Conservation (phyloP, 331 rosid species). For the Stylosanthes scabra region DNA sequence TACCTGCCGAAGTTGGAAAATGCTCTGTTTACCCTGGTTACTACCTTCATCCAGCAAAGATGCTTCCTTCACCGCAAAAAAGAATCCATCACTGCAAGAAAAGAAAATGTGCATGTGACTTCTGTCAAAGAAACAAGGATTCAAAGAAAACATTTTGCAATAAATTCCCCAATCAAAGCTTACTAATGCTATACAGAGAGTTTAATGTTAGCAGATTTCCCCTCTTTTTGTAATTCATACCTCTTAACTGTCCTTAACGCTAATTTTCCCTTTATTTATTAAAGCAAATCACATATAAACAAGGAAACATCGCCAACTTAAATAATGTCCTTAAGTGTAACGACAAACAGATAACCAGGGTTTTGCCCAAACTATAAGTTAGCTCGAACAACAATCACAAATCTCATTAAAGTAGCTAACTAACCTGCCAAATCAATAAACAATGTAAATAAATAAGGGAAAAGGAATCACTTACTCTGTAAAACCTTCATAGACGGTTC, state of each 20-base stretch:
- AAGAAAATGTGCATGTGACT: constrained; percentile 10
- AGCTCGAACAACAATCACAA: constrained; percentile 11
- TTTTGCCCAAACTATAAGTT: not conserved
- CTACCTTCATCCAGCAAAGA: constrained; percentile 74
- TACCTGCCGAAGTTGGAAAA: constrained; percentile 75
- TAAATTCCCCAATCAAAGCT: constrained; percentile 21
- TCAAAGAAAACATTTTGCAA: constrained; percentile 7
- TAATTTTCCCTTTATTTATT: not conserved
- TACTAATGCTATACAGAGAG: not conserved
- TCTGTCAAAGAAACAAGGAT: constrained; percentile 15
- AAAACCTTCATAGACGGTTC: constrained; percentile 72
- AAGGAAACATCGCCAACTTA: not conserved
- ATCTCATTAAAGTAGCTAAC: not conserved
- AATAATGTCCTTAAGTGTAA: not conserved
- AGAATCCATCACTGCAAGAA: constrained; percentile 64
- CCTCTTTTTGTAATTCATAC: no score
- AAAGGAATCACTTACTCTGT: constrained; percentile 54
- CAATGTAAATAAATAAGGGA: not conserved
- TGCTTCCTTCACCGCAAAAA: constrained; percentile 81
- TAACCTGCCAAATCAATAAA: not conserved
- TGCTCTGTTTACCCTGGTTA: constrained; percentile 66
- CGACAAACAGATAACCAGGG: constrained; percentile 4
- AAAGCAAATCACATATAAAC: constrained; percentile 10
- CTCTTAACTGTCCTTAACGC: no score
- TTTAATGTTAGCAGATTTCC: no score